Base-by-base conservation (phyloP, 805 yeast species). In the Nakazawaea molendinolei region DNA sequence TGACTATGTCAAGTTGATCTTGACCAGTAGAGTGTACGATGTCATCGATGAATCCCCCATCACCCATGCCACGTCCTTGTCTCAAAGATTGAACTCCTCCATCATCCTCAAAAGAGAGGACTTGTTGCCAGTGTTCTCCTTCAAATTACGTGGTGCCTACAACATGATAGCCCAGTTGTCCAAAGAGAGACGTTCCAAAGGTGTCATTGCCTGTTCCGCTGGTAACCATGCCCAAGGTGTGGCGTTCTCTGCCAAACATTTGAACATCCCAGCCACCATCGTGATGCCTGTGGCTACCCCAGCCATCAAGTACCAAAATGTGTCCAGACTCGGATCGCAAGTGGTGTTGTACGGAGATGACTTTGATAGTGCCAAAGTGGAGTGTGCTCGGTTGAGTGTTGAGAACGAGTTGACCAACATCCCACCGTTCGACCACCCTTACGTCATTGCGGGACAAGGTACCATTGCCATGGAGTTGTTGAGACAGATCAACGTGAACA, bases 171-270 rank as follows among this genome's bases (percentile, higher is more conserved):
- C 97, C 23, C 85, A 90, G 50, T 61, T 92, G 33, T 76, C 78
- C 36, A 61, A 73, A n/a, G 74, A 71, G 31, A 65, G 79, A 48
- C 71, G 79, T 44, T 49, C 86, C 56, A 67, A 71, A 33, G 99
- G 99, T 49, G 97, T 92, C 38, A 83, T 94, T 54, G 97, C 97
- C 0, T 92, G 97, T 52, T 86, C 97, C 21, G 99, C 99, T 4
- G 99, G 99, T 23, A 92, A 92, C 59, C 99, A 92, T 51, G 99
- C 99, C 1, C 99, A 92, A 56, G 99, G 99, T 47, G 97, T 92
- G 10, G 98, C 98, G 0, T 90, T 61, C 55, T 82, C 95, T 16
- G 95, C 97, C 4, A 77, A 76, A 42, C 76, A 80, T 41, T 65
- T 92, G 52, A 81, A 80, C 19, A 86, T 92, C 36, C 92, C 95